Evolutionary conservation across 495 filamentous ascomycete genomes (phyloP).

Genomic region (Penicillium steckii): DNA sequence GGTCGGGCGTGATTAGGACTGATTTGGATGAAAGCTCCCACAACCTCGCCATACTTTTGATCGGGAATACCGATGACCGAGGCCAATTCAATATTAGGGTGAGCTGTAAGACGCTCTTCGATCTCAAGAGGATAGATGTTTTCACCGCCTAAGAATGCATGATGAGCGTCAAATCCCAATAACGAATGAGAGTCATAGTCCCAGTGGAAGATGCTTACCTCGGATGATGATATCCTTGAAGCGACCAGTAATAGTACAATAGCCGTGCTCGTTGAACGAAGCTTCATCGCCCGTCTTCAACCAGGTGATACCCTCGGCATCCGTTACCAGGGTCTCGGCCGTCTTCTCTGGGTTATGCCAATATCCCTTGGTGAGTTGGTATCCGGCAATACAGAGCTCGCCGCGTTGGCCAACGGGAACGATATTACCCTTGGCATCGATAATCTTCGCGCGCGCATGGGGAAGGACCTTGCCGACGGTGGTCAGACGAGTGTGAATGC

Average conservation of each 20-base stretch:
- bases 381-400: constrained; percentile 68
- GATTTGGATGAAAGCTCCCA: constrained; percentile 57
- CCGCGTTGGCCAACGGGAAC: constrained; percentile 59
- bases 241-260: constrained; percentile 64
- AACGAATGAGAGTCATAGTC: too few species aligned
- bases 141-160: constrained; percentile 70
- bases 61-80: constrained; percentile 64
- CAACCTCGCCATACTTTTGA: constrained; percentile 64
- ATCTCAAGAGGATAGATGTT: constrained; percentile 79
- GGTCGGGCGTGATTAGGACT: constrained; percentile 32
- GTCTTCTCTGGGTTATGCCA: constrained; percentile 72
- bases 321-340: constrained; percentile 56
- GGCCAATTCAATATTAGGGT: constrained; percentile 54
- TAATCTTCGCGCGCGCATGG: constrained; percentile 66
- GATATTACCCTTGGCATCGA: constrained; percentile 56
- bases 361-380: constrained; percentile 67
- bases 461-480: constrained; percentile 69
- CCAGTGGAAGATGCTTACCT: constrained; percentile 40
- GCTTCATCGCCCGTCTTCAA: constrained; percentile 71
- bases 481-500: constrained; percentile 54
- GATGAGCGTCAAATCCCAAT: too few species aligned
- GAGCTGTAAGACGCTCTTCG: constrained; percentile 61
- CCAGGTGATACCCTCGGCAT: constrained; percentile 61
- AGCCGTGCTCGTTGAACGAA: constrained; percentile 60
- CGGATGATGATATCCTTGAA: constrained; percentile 89